These are phyloP conservation scores for Scleroderma citrinum DNA, from an alignment of 768 basidiomycete species.

Conservation along the genomic window DNA sequence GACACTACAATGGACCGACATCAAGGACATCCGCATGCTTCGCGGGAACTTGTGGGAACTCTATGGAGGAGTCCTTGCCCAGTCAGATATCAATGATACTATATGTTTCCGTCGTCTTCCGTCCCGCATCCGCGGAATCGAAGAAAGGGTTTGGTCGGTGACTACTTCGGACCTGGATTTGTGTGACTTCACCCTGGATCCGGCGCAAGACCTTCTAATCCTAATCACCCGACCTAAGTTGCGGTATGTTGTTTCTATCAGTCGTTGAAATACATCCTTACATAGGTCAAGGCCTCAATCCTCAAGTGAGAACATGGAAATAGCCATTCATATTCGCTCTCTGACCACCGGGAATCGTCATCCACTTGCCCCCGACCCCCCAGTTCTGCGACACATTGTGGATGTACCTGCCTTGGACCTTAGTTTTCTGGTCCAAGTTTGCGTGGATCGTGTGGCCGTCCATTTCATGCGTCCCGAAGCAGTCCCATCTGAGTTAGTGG, in stretches of 20 bases:
- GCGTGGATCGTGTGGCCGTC: constrained; percentile 46
- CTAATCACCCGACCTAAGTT: constrained; percentile 34
- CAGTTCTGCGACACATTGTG: constrained; percentile 25
- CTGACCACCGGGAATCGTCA: constrained; percentile 43
- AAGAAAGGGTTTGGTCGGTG: constrained; percentile 40
- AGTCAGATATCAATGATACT: constrained; percentile 22
- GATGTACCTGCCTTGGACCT: constrained; percentile 14
- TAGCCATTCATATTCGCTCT: constrained; percentile 38
- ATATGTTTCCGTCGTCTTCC: constrained; percentile 46
- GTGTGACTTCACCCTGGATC: constrained; percentile 62
- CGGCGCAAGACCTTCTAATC: constrained; percentile 59
- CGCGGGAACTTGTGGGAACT: constrained; percentile 50
- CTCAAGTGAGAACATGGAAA: constrained; percentile 14
- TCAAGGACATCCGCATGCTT: constrained; percentile 33
- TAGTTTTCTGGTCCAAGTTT: constrained; percentile 50
- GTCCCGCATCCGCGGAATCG: constrained; percentile 42
- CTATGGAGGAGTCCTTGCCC: constrained; percentile 51
- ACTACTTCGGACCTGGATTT: constrained; percentile 30
- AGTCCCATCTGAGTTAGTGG: constrained; percentile 40
- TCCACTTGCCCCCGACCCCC: constrained; percentile 34
- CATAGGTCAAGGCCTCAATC: constrained; percentile 7
- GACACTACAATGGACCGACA: constrained; percentile 30
- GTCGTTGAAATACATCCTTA: background rate
- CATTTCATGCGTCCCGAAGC: constrained; percentile 34
- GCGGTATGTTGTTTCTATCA: constrained; percentile 25